phyloP scores from a whole-genome alignment of 179 eudicot species.

The Actinidia chinensis region DNA sequence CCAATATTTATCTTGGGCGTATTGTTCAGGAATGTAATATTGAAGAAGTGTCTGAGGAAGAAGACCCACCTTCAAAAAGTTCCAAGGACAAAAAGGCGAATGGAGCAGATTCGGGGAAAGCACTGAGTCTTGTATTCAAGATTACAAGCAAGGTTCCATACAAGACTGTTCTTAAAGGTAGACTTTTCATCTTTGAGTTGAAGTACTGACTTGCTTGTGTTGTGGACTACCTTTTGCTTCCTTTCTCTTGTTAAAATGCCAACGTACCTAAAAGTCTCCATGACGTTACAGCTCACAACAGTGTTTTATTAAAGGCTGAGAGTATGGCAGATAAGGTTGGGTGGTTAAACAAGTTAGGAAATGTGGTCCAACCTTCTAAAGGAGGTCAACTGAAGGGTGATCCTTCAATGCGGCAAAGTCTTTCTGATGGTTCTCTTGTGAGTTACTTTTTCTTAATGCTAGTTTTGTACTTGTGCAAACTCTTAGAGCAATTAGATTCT shows the following conservation, averaged over 20 bases:
- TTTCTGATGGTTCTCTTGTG: constrained; percentile 96
- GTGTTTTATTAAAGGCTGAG: constrained; percentile 91
- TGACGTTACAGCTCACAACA: constrained; percentile 79
- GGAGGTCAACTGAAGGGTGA: constrained; percentile 71
- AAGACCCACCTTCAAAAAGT: constrained; percentile 81
- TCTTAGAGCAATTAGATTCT: not conserved
- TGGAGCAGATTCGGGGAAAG: constrained; percentile 69
- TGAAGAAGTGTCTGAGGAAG: constrained; percentile 89
- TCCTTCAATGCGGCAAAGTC: constrained; percentile 76
- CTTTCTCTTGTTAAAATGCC: constrained; percentile 5
- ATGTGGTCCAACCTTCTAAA: constrained; percentile 54
- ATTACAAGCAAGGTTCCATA: constrained; percentile 89
- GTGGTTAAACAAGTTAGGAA: constrained; percentile 84
- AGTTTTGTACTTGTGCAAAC: not conserved
- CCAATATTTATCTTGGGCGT: constrained; percentile 6
- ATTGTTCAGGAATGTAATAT: constrained; percentile 72
- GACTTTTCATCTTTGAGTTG: not conserved
- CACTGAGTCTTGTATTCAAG: constrained; percentile 69
- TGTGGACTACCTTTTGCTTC: constrained; percentile 10
- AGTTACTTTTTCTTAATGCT: constrained; percentile 23
- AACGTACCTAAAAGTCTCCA: constrained; percentile 10
- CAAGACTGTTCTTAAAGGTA: constrained; percentile 97
- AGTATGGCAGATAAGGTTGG: constrained; percentile 79
- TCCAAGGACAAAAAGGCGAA: constrained; percentile 94
- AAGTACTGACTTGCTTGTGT: not conserved